Evolutionary conservation across 305 asterid species (phyloP), one percentile per base, ranked within the genome.

Genomic region (Fraxinus albicans): DNA sequence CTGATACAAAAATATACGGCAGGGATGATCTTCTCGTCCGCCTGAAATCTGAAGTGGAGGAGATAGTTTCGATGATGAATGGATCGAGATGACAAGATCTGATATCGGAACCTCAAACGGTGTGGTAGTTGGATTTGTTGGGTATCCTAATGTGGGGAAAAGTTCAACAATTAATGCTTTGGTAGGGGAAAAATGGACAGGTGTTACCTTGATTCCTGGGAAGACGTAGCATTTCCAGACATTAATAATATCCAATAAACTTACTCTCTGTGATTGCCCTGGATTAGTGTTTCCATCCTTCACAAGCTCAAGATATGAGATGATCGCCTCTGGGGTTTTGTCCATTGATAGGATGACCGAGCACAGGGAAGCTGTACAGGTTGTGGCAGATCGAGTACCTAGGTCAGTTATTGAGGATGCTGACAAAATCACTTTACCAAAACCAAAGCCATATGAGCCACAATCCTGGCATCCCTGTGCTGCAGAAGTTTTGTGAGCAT

Each of bases 221-320:
- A 96, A 96, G 88, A 96, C 99, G 0, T 94, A 96, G 88, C 99
- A 96, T 87, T 96, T 96, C 84, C 97, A 96, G 80, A 96, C 99
- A 55, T 84, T 96, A 25, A 93, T 91, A 86, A 91, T 96, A 47
- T 94, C 98, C 0, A 96, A 94, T 42, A 90, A 87, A 86, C 97
- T 96, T 6, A 95, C 97, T 69, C 92, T 96, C 21, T 95, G 99
- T 79, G 99, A 94, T 90, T 95, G 99, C 87, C 98, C 99, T 3
- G 99, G 99, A 70, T 78, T 96, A 85, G 99, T 95, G 15, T 96
- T 96, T 75, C 99, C 99, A 27, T 96, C 99, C 74, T 93, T 93
- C 79, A 92, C 99, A 4, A 95, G 99, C 83, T 96, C 99, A 23
- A 91, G 98, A 82, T 93, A 91, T 19, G 97, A 95, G 86, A 96